Evolutionary conservation across 495 filamentous ascomycete species (phyloP), one percentile per base, ranked within the genome.

Genomic region (Podospora anserina): DNA sequence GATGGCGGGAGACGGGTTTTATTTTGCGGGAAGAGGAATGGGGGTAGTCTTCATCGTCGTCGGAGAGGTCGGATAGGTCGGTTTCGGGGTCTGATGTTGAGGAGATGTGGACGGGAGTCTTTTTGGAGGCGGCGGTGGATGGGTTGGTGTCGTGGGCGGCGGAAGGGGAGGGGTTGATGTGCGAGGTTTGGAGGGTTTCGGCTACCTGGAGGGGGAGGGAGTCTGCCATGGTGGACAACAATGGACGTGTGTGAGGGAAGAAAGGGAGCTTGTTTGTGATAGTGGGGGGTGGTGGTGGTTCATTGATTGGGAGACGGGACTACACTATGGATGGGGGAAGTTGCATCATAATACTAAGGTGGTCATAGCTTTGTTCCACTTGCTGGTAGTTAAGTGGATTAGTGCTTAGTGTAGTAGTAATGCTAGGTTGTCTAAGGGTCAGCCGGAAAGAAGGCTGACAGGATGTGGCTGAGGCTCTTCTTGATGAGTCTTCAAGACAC

Each of bases 71-170:
- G 61, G 27, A 28, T 16, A 63, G 28, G 30, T 78, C 75, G 4
- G 77, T 75, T 15, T 74, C 71, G 7, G 78, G 75, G 19, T 76
- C 74, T 49, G 70, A 65, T 56, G 71, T 73, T 49, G 78, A 75
- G 58, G 72, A 70, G 34, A 83, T 67, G 11, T 64, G 60, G 53
- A 83, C 82, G 39, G 82, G 82, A 61, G 77, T 69, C 78, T 87
- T 86, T 73, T 82, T 75, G 66, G 89, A 86, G 18, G 88, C 85
- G 28, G 91, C 84, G 57, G 93, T 92, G 28, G 90, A 83, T 16
- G 93, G 92, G 78, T 94, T 93, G 74, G 93, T 70, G 79, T 96
- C 93, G 82, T 93, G 91, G 53, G 75, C 67, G 6, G 89, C 84
- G 27, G 88, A 90, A 1, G 92, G 92, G 53, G 86, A 68, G 19